phyloP scores from a whole-genome alignment of 768 basidiomycete species.

The Rhodosporidiobolus sp. region DNA sequence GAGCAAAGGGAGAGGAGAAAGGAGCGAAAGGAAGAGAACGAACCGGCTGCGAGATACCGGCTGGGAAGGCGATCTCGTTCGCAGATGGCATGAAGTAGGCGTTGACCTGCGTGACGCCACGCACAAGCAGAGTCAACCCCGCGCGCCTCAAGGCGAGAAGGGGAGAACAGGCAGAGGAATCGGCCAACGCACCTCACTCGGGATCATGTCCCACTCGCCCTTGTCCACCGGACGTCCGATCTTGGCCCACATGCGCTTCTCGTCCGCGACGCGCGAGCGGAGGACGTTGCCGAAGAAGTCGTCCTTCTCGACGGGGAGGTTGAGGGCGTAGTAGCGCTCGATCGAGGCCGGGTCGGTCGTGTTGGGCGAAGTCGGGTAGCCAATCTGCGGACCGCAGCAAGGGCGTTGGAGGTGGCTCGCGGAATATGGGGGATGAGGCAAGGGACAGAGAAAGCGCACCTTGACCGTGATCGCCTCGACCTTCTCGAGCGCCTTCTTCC shows the following conservation, averaged over 20 bases:
- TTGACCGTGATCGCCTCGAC: slow-evolving; percentile 46
- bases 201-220: slow-evolving; percentile 82
- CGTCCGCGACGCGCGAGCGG: slow-evolving; percentile 60
- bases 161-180: background rate
- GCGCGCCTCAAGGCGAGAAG: background rate
- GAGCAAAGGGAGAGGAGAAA: background rate
- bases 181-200: slow-evolving; percentile 54
- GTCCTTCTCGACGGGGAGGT: slow-evolving; percentile 62
- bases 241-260: slow-evolving; percentile 68
- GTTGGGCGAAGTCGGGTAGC: slow-evolving; percentile 84
- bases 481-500: slow-evolving; percentile 78
- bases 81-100: slow-evolving; percentile 63
- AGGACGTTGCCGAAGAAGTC: slow-evolving; percentile 84
- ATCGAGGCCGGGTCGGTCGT: slow-evolving; percentile 68
- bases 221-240: slow-evolving; percentile 68
- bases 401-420: no score
- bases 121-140: no score
- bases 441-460: background rate
- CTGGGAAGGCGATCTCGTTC: slow-evolving; percentile 83
- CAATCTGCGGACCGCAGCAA: slow-evolving; percentile 65
- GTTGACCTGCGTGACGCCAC: slow-evolving; percentile 56
- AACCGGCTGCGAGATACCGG: slow-evolving; percentile 78
- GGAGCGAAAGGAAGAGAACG: background rate
- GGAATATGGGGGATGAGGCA: no score
- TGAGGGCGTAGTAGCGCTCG: slow-evolving; percentile 63